These are phyloP conservation scores for Nicotiana rustica DNA, from an alignment of 305 asterid genomes.

Conservation along the genomic window DNA sequence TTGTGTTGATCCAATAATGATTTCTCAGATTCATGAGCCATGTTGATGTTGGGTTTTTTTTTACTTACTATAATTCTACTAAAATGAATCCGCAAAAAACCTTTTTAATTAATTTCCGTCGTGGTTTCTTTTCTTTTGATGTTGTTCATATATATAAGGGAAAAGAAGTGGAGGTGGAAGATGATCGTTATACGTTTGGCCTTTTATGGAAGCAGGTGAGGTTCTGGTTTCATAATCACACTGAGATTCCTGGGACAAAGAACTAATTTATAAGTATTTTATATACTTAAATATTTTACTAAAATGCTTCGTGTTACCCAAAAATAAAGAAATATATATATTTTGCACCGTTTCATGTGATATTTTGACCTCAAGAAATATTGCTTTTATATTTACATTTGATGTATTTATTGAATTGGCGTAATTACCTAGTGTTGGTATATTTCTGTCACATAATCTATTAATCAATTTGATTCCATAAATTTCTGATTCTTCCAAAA, in stretches of 20 bases:
- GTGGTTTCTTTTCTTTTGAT: not conserved
- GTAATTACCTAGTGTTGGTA: not conserved
- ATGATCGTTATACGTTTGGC: not conserved
- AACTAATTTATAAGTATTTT: not conserved
- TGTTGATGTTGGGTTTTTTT: not conserved
- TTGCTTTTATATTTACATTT: not conserved
- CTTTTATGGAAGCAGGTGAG: constrained; percentile 8
- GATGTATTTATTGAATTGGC: not conserved
- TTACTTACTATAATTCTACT: not conserved
- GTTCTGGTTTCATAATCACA: not conserved
- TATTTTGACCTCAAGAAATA: not conserved
- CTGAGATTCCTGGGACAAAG: not conserved
- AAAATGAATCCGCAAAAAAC: not conserved
- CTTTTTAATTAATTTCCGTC: too few relatives aligned
- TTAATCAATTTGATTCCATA: constrained; percentile 12
- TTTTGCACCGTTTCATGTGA: not conserved
- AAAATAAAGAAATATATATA: not conserved
- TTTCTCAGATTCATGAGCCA: constrained; percentile 57
- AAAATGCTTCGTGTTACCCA: not conserved
- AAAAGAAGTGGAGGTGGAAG: not conserved
- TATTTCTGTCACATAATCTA: not conserved
- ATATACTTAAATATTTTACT: not conserved
- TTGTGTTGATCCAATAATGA: constrained; percentile 63
- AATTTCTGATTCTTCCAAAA: not conserved
- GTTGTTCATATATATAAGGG: not conserved